Conservation (phyloP, 768 basidiomycete genomes). For the Russula foetens region DNA sequence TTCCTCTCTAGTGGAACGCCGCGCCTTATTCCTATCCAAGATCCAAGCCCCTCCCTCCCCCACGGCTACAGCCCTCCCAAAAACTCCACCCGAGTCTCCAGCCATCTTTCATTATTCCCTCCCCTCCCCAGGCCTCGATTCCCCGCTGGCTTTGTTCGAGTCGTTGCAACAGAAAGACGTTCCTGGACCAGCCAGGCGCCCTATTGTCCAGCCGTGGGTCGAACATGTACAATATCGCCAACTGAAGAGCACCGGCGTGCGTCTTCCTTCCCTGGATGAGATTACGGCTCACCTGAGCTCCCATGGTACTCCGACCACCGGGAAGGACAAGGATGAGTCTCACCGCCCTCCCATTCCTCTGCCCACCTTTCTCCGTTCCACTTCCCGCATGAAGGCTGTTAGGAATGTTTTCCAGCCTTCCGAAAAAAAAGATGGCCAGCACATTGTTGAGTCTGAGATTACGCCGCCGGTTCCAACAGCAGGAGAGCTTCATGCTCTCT, state of each 20-base stretch:
- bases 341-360: conserved; percentile 25
- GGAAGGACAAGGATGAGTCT: conserved; percentile 21
- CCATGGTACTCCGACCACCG: conserved; percentile 27
- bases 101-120: conserved; percentile 60
- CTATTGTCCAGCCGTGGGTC: conserved; percentile 41
- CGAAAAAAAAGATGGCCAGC: neutral
- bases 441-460: neutral
- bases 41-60: conserved; percentile 59
- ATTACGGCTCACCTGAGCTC: conserved; percentile 56
- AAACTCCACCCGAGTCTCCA: conserved; percentile 64
- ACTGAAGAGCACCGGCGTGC: conserved; percentile 18
- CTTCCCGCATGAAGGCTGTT: neutral
- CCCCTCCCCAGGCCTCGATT: conserved; percentile 58
- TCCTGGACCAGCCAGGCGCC: conserved; percentile 17
- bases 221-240: conserved; percentile 58
- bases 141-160: conserved; percentile 54
- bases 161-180: conserved; percentile 25
- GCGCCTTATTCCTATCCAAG: conserved; percentile 68
- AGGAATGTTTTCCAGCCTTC: neutral
- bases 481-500: conserved; percentile 21
- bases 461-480: conserved; percentile 14
- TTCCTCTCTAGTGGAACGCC: conserved; percentile 51
- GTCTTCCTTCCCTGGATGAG: conserved; percentile 65
- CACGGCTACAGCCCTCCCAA: conserved; percentile 46
- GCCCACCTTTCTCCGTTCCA: conserved; percentile 28